phyloP scores from a whole-genome alignment of 1,284 basidiomycete genomes.

The Apiotrichum mycotoxinovorans region DNA sequence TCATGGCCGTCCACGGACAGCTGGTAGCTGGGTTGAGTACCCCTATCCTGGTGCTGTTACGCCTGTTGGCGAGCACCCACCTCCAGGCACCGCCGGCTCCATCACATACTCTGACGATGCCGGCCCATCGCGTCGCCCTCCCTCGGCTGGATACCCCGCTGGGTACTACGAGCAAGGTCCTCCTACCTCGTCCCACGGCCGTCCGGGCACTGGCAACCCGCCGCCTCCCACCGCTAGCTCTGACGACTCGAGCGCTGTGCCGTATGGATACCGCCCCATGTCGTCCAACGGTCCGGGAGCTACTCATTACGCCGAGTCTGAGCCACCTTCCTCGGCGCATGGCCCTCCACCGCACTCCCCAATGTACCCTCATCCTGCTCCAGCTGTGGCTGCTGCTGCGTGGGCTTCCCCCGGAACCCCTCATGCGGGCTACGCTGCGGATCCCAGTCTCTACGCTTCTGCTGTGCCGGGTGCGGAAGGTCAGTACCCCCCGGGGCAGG shows the following conservation, averaged over 20 bases:
- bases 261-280: conserved; percentile 43
- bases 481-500: conserved; percentile 21
- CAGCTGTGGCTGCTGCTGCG: conserved; percentile 13
- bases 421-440: conserved; percentile 28
- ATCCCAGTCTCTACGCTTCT: conserved; percentile 33
- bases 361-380: conserved; percentile 30
- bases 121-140: conserved; percentile 38
- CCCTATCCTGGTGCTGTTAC: conserved; percentile 16
- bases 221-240: conserved; percentile 31
- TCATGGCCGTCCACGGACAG: conserved; percentile 31
- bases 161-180: conserved; percentile 34
- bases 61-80: conserved; percentile 18
- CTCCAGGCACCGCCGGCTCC: conserved; percentile 16
- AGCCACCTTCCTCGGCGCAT: conserved; percentile 43
- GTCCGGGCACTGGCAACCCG: conserved; percentile 16
- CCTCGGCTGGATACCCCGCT: conserved; percentile 29
- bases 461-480: conserved; percentile 20
- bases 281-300: conserved; percentile 35
- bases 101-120: conserved; percentile 26
- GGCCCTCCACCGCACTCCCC: conserved; percentile 43
- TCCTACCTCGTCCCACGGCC: conserved; percentile 26
- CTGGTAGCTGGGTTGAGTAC: conserved; percentile 32
- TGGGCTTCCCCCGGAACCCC: conserved; percentile 39
- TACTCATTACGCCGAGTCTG: conserved; percentile 44
- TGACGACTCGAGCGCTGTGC: conserved; percentile 26